Conservation (phyloP, 768 basidiomycete genomes). For the Mycena vulgaris region DNA sequence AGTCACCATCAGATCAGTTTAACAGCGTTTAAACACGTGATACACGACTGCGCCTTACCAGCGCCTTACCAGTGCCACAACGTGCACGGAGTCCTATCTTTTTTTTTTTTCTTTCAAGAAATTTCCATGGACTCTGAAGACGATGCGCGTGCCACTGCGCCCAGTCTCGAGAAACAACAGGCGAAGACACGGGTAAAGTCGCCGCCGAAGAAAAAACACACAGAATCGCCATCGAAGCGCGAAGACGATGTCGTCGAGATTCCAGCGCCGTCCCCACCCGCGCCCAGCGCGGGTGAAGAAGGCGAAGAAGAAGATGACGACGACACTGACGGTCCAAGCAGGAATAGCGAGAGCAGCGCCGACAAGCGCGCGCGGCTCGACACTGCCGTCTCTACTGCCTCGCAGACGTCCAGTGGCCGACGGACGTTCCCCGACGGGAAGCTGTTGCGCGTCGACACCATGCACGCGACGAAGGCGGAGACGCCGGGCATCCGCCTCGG, state of each 20-base stretch:
- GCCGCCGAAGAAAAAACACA: neutral
- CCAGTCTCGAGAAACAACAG: conserved; percentile 3
- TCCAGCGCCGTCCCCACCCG: conserved; percentile 33
- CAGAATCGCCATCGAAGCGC: conserved; percentile 7
- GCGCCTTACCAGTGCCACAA: no score
- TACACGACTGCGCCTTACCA: no score
- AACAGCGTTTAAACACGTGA: no score
- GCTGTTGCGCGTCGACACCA: conserved; percentile 32
- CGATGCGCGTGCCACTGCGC: neutral
- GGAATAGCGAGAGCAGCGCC: conserved; percentile 35
- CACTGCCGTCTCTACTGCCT: no score
- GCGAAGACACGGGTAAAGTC: no score
- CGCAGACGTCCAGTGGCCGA: no score
- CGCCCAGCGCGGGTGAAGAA: conserved; percentile 31
- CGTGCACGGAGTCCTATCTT: no score
- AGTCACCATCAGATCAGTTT: no score
- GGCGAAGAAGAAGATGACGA: conserved; percentile 29
- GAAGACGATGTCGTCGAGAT: conserved; percentile 28
- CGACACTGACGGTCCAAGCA: neutral
- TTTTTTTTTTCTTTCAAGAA: neutral
- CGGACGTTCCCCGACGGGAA: conserved; percentile 27
- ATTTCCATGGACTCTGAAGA: conserved; percentile 6
- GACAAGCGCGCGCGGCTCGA: conserved; percentile 28
- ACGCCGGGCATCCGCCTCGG: conserved; percentile 63
- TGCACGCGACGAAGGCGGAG: conserved; percentile 19